Conservation (phyloP, 2,329 filamentous ascomycete species). For the Emergomyces orientalis region DNA sequence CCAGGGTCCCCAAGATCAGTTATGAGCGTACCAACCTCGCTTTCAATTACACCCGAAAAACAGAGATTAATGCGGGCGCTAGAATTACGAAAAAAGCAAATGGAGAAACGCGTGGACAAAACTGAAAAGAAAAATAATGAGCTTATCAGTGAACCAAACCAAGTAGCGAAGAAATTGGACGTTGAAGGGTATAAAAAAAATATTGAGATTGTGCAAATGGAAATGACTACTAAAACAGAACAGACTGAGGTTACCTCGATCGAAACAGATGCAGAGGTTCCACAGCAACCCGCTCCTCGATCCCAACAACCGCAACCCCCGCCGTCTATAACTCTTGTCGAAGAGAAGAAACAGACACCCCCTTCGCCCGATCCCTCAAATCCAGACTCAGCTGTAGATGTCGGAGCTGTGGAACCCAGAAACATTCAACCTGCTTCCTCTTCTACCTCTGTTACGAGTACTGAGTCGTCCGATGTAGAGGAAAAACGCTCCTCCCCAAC, state of each 20-base stretch:
- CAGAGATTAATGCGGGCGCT: slow-evolving; percentile 87
- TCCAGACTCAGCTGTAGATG: slow-evolving; percentile 20
- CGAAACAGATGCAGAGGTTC: background rate
- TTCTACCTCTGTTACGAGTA: slow-evolving; percentile 5
- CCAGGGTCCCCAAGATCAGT: slow-evolving; percentile 29
- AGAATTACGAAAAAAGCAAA: slow-evolving; percentile 77
- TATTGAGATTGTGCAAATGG: background rate
- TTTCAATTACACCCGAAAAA: slow-evolving; percentile 76
- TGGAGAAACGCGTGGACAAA: slow-evolving; percentile 34
- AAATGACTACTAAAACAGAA: background rate
- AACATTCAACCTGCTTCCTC: slow-evolving; percentile 13
- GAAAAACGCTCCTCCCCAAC: background rate
- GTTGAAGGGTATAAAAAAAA: slow-evolving; percentile 2
- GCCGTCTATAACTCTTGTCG: background rate
- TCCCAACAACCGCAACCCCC: background rate
- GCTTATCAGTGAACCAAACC: slow-evolving; percentile 8
- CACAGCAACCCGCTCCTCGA: background rate
- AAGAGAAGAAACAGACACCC: slow-evolving; percentile 11
- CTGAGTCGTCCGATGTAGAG: background rate
- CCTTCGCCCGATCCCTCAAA: slow-evolving; percentile 16
- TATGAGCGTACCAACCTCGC: slow-evolving; percentile 39
- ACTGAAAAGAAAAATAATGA: slow-evolving; percentile 20
- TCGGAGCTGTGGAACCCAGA: slow-evolving; percentile 16
- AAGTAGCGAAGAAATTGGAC: slow-evolving; percentile 13
- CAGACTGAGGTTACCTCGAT: background rate